Evolutionary conservation across 768 basidiomycete genomes (phyloP).

Genomic region (Trametes cingulata): DNA sequence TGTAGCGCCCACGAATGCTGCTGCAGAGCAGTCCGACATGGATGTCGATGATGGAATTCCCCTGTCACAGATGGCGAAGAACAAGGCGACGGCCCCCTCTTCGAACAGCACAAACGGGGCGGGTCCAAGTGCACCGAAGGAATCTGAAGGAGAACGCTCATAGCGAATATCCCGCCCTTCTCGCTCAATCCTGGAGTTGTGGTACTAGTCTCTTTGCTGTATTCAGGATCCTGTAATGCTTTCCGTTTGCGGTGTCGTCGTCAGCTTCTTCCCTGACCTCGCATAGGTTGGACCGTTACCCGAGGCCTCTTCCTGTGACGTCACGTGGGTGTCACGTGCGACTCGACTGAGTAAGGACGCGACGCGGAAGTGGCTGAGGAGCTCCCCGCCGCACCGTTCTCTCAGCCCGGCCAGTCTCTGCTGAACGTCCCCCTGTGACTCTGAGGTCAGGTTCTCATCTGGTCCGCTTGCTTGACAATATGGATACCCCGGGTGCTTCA

Average conservation of each 20-base stretch:
- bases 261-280: not conserved
- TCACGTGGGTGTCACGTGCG: not conserved
- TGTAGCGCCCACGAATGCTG: not conserved
- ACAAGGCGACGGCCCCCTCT: constrained; percentile 7
- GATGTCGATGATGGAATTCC: constrained; percentile 35
- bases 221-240: not conserved
- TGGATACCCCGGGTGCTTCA: constrained; percentile 9
- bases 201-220: not conserved
- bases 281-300: no score
- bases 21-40: constrained; percentile 31
- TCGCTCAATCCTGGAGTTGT: not conserved
- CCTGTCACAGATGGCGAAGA: constrained; percentile 15
- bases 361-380: constrained; percentile 10
- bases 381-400: not conserved
- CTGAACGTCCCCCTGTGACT: no score
- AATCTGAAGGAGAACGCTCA: not conserved
- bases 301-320: not conserved
- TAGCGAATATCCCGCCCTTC: not conserved
- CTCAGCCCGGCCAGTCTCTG: not conserved
- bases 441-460: not conserved
- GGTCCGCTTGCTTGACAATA: not conserved
- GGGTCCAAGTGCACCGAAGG: not conserved
- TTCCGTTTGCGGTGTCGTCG: not conserved
- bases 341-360: constrained; percentile 1
- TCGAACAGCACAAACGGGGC: not conserved